Evolutionary conservation across 2,329 filamentous ascomycete species (phyloP), one percentile per base, ranked within the genome.

Genomic region (Coniochaeta sp.): DNA sequence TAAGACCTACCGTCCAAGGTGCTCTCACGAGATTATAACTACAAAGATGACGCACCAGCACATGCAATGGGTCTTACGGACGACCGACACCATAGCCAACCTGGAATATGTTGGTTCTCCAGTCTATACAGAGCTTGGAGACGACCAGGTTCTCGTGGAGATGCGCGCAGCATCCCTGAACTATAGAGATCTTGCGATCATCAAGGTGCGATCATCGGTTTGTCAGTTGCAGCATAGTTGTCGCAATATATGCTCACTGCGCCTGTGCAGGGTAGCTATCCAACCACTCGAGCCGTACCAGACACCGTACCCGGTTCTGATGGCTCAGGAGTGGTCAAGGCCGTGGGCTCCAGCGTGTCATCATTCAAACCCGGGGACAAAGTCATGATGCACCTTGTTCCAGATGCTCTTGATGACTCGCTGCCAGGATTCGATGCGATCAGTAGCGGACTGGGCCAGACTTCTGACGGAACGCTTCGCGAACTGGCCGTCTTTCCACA

Each of bases 401-500:
- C 70, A 1, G 58, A 62, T 3, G 57, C 54, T 8, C 55, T 60
- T 2, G 64, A 66, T 1, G 61, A 66, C 16, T 63, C 62, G 0
- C 54, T 61, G 24, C 59, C 65, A 12, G 59, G 40, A 10, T 58
- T 65, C 12, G 57, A 57, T 2, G 71, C 71, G 22, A 64, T 71
- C 1, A 58, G 60, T 0, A 78, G 78, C 3, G 82, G 83, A 22
- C 76, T 88, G 1, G 86, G 86, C 55, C 81, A 84, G 60, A 75
- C 73, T 1, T 63, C 84, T 0, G 81, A 87, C 60, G 86, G 86
- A 30, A 79, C 78, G 0, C 75, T 89, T 17, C 77, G 81, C 42
- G 76, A 86, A 56, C 81, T 84, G 61, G 85, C 75, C 9, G 75
- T 81, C 6, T 88, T 86, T 67, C 73, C 81, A 26, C 82, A 87